A percentile compares a stretch with the other conserved stretches of the same genome.
phyloP scores from a whole-genome alignment of 768 basidiomycete species.

The Mycena crocata region DNA sequence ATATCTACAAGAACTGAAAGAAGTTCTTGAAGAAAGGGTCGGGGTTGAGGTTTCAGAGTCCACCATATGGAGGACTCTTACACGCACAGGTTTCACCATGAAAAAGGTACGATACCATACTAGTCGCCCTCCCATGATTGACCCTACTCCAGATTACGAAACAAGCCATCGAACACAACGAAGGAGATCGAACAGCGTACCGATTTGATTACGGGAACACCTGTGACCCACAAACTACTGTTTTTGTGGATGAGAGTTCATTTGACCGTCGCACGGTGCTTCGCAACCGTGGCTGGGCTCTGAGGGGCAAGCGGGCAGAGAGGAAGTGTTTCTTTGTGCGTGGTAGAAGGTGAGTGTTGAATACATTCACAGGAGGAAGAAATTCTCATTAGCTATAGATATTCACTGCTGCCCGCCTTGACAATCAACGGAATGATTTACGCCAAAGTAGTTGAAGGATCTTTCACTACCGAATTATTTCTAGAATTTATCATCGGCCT shows the following conservation, averaged over 20 bases:
- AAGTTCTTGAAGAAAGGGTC: conserved; percentile 26
- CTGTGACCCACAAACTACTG: conserved; percentile 17
- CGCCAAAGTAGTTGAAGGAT: conserved; percentile 36
- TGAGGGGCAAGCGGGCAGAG: conserved; percentile 27
- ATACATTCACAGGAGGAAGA: too few species aligned
- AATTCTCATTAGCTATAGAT: conserved; percentile 16
- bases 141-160: too few species aligned
- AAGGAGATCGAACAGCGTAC: not conserved
- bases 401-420: conserved; percentile 47
- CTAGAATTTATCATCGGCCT: conserved; percentile 39
- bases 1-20: conserved; percentile 34
- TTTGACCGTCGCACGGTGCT: conserved; percentile 33
- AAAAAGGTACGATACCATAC: too few species aligned
- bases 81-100: conserved; percentile 27
- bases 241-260: conserved; percentile 43
- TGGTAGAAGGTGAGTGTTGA: conserved; percentile 31
- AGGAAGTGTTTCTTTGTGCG: conserved; percentile 36
- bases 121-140: too few species aligned
- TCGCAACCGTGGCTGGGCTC: conserved; percentile 36
- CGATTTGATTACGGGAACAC: not conserved
- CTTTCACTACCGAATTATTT: conserved; percentile 39
- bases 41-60: conserved; percentile 27
- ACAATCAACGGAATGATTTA: conserved; percentile 33
- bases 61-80: conserved; percentile 32
- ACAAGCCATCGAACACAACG: conserved; percentile 5